Conservation (phyloP, 2,329 filamentous ascomycete genomes). For the Fonsecaea monophora region DNA sequence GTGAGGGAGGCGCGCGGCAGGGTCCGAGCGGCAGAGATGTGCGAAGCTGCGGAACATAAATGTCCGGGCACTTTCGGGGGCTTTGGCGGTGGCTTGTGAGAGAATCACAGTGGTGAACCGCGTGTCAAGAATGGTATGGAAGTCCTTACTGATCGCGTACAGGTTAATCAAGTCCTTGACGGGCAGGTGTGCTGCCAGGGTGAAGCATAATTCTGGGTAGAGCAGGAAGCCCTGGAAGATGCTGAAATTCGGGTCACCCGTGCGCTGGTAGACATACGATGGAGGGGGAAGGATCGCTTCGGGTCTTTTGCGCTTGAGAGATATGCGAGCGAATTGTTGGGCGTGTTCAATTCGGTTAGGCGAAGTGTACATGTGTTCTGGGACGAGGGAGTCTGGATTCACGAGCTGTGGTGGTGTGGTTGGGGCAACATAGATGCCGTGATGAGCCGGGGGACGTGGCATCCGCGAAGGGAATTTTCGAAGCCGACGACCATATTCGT, state of each 20-base stretch:
- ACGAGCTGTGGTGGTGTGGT: not conserved
- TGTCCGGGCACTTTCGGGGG: constrained; percentile 62
- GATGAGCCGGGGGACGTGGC: constrained; percentile 15
- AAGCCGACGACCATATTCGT: constrained; percentile 23
- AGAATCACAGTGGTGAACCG: constrained; percentile 66
- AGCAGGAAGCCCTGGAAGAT: constrained; percentile 40
- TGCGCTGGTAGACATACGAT: constrained; percentile 35
- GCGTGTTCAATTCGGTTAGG: constrained; percentile 34
- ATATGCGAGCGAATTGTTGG: constrained; percentile 23
- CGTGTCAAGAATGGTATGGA: constrained; percentile 66
- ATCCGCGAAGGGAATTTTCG: not conserved
- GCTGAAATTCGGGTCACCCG: constrained; percentile 37
- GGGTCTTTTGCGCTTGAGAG: constrained; percentile 35
- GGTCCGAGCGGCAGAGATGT: constrained; percentile 65
- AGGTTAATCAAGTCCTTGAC: constrained; percentile 66
- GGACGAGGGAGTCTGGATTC: constrained; percentile 26
- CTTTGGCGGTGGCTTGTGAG: constrained; percentile 60
- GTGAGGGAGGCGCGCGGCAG: constrained; percentile 52
- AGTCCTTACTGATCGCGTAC: constrained; percentile 68
- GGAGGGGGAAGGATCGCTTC: constrained; percentile 35
- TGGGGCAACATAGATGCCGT: not conserved
- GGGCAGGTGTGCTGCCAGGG: constrained; percentile 62
- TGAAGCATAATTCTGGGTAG: constrained; percentile 61
- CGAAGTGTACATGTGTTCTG: constrained; percentile 30
- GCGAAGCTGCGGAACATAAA: constrained; percentile 69